phyloP scores from a whole-genome alignment of 2,329 filamentous ascomycete species.

The Periglandula ipomoeae region DNA sequence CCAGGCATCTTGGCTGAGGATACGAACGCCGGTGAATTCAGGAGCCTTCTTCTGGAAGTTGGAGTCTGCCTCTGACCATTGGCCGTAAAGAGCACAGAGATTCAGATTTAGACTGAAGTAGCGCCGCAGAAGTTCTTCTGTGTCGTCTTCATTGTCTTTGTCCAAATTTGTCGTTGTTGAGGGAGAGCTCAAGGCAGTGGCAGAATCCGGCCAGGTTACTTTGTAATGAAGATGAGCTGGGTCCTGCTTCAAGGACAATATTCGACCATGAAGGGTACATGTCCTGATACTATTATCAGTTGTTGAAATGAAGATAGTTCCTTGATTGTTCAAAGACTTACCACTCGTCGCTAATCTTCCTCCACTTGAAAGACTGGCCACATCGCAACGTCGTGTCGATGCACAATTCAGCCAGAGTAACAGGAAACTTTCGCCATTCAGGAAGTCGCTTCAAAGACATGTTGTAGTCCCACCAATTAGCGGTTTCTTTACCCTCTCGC shows the following conservation, averaged over 20 bases:
- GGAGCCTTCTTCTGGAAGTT: slow-evolving; percentile 87
- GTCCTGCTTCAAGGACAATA: slow-evolving; percentile 81
- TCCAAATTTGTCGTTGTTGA: slow-evolving; percentile 4
- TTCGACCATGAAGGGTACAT: slow-evolving; percentile 75
- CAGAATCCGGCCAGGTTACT: slow-evolving; percentile 46
- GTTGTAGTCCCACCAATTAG: not conserved
- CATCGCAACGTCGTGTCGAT: slow-evolving; percentile 92
- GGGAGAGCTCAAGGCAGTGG: slow-evolving; percentile 10
- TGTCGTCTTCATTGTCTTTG: slow-evolving; percentile 48
- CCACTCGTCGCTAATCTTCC: slow-evolving; percentile 79
- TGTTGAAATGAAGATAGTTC: not conserved
- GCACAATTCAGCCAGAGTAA: slow-evolving; percentile 76
- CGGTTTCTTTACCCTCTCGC: too few species aligned
- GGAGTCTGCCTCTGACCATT: slow-evolving; percentile 77
- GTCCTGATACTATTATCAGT: slow-evolving; percentile 40
- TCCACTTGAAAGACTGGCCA: slow-evolving; percentile 96
- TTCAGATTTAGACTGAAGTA: slow-evolving; percentile 85
- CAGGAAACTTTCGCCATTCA: slow-evolving; percentile 80
- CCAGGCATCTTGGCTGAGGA: slow-evolving; percentile 92
- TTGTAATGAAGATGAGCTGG: slow-evolving; percentile 69
- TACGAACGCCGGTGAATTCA: slow-evolving; percentile 82
- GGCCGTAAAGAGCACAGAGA: slow-evolving; percentile 64
- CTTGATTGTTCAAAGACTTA: slow-evolving; percentile 23
- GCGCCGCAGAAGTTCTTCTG: slow-evolving; percentile 62
- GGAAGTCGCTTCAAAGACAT: slow-evolving; percentile 42